Conservation (phyloP, 176 grass and related monocot genomes). For the Oryza officinalis region DNA sequence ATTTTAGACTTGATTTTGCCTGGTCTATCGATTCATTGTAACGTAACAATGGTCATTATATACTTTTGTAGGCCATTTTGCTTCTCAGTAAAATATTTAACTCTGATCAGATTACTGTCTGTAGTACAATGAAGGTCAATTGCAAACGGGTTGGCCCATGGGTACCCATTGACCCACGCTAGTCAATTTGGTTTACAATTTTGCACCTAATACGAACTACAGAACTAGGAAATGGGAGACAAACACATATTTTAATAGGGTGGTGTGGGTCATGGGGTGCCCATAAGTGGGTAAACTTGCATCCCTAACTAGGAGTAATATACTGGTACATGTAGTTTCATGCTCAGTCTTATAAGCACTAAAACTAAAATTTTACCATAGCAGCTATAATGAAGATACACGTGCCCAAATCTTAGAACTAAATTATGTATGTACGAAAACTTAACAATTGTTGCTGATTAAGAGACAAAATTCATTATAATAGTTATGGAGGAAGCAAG, state of each 20-base stretch:
- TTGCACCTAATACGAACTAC: no score
- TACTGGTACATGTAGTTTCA: not conserved
- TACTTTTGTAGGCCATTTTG: slow-evolving; percentile 14
- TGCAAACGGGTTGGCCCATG: no score
- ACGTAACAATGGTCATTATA: not conserved
- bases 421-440: not conserved
- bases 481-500: not conserved
- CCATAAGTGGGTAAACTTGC: no score
- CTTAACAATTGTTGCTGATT: not conserved
- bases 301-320: no score
- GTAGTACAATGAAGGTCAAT: not conserved
- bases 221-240: no score
- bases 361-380: slow-evolving; percentile 3
- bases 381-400: not conserved
- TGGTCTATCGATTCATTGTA: not conserved
- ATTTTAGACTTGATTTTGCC: not conserved
- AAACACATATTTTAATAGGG: no score
- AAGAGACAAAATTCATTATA: not conserved
- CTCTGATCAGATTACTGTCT: not conserved
- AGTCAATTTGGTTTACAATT: no score
- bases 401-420: not conserved
- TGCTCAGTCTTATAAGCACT: slow-evolving; percentile 23
- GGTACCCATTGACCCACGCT: no score
- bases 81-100: slow-evolving; percentile 20
- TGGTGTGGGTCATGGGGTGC: no score